Percentiles rank a stretch among this genome's conserved stretches.
phyloP scores from a whole-genome alignment of 1,284 basidiomycete species.

The Exsudoporus floridanus region DNA sequence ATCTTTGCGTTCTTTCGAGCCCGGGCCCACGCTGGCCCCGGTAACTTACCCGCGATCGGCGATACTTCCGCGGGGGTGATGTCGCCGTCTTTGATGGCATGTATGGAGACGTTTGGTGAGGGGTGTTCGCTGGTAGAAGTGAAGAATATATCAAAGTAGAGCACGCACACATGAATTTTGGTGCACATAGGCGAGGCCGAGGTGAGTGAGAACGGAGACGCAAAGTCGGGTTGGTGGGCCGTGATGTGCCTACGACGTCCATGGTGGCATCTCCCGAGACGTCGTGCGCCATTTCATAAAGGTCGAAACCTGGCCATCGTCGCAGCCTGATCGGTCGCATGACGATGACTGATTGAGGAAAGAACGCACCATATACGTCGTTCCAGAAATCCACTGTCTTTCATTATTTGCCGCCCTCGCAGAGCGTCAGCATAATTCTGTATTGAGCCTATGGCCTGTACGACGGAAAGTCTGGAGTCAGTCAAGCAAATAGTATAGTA shows the following conservation, averaged over 20 bases:
- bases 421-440: too few relatives aligned
- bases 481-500: too few relatives aligned
- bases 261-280: constrained; percentile 79
- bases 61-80: constrained; percentile 69
- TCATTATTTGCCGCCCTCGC: too few relatives aligned
- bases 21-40: constrained; percentile 43
- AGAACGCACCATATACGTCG: constrained; percentile 77
- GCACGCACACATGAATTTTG: constrained; percentile 78
- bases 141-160: constrained; percentile 97
- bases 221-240: constrained; percentile 75
- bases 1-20: constrained; percentile 43
- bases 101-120: constrained; percentile 49
- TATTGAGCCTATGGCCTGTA: too few relatives aligned
- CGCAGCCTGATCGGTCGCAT: not conserved
- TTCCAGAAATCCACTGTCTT: constrained; percentile 89
- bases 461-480: too few relatives aligned
- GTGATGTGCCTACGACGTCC: constrained; percentile 73
- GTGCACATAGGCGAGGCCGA: constrained; percentile 58
- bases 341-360: not conserved
- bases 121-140: constrained; percentile 58
- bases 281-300: constrained; percentile 73
- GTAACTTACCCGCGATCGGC: constrained; percentile 64
- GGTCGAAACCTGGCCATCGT: constrained; percentile 67
- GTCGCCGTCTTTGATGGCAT: constrained; percentile 56
- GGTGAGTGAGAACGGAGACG: constrained; percentile 68